Evolutionary conservation across 2,329 filamentous ascomycete genomes (phyloP).

Genomic region (Trichophyton rubrum): DNA sequence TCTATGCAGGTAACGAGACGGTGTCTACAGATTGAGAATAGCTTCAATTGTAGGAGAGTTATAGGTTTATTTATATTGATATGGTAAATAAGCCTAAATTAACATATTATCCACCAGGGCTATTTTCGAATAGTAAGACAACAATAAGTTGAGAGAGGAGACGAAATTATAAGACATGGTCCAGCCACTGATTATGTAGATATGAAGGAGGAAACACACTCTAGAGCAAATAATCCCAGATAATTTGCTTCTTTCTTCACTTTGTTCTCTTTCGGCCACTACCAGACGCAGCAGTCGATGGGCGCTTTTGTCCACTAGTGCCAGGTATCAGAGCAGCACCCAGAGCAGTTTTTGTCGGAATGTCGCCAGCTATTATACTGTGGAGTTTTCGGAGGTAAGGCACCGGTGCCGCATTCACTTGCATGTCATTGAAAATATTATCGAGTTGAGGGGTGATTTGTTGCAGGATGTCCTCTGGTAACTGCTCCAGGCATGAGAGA

Average conservation of each 20-base stretch:
- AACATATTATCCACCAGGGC: neutral
- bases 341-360: conserved; percentile 15
- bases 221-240: neutral
- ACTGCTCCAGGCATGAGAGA: conserved; percentile 27
- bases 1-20: no score
- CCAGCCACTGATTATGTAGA: neutral
- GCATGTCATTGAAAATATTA: conserved; percentile 30
- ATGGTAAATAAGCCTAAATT: neutral
- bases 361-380: conserved; percentile 18
- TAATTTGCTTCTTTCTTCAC: conserved; percentile 10
- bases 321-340: conserved; percentile 14
- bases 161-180: neutral
- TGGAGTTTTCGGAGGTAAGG: conserved; percentile 25
- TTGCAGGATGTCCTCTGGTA: conserved; percentile 22
- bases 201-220: neutral
- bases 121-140: neutral
- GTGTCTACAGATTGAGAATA: neutral
- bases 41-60: neutral
- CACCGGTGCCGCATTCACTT: conserved; percentile 30
- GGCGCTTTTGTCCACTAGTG: conserved; percentile 21
- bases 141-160: neutral
- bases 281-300: conserved; percentile 17
- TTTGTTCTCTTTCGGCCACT: conserved; percentile 24
- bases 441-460: conserved; percentile 22
- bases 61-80: neutral